Base-by-base conservation (phyloP, 805 yeast species). In the Metschnikowia hibisci region DNA sequence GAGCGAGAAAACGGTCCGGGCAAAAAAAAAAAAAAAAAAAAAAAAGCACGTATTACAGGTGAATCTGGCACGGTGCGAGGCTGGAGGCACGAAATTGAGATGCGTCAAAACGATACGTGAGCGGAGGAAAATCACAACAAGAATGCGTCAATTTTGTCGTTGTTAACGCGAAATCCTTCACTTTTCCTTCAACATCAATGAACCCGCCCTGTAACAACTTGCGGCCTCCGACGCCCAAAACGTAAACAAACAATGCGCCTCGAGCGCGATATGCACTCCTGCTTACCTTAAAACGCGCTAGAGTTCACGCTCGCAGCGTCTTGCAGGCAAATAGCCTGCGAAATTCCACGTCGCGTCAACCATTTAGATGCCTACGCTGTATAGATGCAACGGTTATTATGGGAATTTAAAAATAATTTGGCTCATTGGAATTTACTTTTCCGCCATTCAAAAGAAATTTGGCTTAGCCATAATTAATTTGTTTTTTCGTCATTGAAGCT, bases 211-310 rank as follows among this genome's bases (percentile, higher is more conserved):
- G 11, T 22, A 33, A 29, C 27, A 29, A 30, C 20, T 20, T 28
- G 33, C 40, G 40, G 40, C 18, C 23, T 29, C 27, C 27, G 31
- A 29, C 40, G 40, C 27, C 30, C 28, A 4, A 37, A 20, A 26
- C n/a, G 33, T 37, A 37, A 37, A 37, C 40, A 37, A 37, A 37
- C 40, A 37, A 37, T 28, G 33, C 40, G 15, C 40, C 16, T 4
- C 3, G 28, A 28, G 28, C 40, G 40, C 40, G 40, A 29, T 11
- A 27, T 37, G 40, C 40, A 37, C 33, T 32, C 26, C 28, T 14
- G 14, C 28, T 6, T 27, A 23, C 32, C 40, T 37, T 20, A 29
- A 37, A 37, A 37, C 40, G 40, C 40, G 40, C 40, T 18, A 20
- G 10, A 18, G 11, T 32, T 11, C 18, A 12, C 18, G 11, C 40